Base-by-base conservation (phyloP, 441 rosid genomes). In the Bocquillonia castaneifolia region DNA sequence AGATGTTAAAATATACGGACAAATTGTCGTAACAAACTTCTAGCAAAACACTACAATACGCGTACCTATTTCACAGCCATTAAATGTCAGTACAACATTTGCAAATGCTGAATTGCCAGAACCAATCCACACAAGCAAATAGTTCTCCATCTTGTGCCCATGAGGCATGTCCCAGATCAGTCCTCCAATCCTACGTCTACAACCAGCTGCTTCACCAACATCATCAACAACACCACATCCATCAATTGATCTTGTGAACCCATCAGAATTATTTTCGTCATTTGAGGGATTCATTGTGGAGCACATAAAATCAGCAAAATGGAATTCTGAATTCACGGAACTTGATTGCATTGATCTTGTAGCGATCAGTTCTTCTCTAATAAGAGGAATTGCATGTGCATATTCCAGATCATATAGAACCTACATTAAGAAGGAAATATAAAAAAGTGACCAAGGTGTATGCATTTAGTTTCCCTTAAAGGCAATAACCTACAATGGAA, bases 361-460 rank as follows among this genome's bases (percentile, higher is more conserved):
- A 75, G 78, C 78, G 45, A 57, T 28, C 57, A 83, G 13, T 48
- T 80, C 83, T 70, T 81, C 89, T 82, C 42, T 74, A 45, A 93
- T 67, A 67, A 67, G 53, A 20, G 81, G 81, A 69, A 91, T 81
- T 45, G 85, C 82, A 73, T 89, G 81, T 1, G 92, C 84, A 68
- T 88, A 93, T 64, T 91, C 98, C 77, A 93, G 82, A 64, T 97
- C 98, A 75, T 78, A 91, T 39, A 93, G 96, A 34, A 83, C 85
- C 98, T 93, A 83, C 65, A 75, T 3, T 50, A 44, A 45, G 22
- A 64, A 42, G 67, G 59, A 61, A 66, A 72, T 31, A 20, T 6
- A n/a, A 36, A 68, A 52, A 36, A 59, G 45, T 10, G 5, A 8
- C 32, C 0, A 40, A 31, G 29, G 22, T 31, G 63, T 17, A 56